Percentiles rank a stretch among this genome's conserved stretches.
Conservation (phyloP, 306 rosid species). For the Luffa aegyptiaca region DNA sequence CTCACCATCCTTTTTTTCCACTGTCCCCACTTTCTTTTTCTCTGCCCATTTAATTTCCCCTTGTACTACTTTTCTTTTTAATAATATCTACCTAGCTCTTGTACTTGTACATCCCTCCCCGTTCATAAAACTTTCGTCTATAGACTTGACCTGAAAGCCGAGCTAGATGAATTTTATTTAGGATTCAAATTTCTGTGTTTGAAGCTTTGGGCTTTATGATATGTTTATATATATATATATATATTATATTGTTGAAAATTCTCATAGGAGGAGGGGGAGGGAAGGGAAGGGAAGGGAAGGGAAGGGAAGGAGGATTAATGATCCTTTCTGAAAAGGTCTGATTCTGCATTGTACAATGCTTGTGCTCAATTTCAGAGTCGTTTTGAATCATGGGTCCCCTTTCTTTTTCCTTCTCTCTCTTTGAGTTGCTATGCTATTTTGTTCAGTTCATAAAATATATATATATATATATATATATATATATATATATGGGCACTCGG, state of each 20-base stretch:
- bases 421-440: neutral
- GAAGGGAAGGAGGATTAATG: neutral
- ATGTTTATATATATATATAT: too few relatives aligned
- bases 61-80: conserved; percentile 5
- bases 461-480: too few relatives aligned
- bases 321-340: conserved; percentile 9
- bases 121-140: neutral
- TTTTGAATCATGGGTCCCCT: conserved; percentile 13
- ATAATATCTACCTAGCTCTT: neutral
- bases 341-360: conserved; percentile 4
- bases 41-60: conserved; percentile 2
- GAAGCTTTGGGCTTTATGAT: neutral
- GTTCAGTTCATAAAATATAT: too few relatives aligned
- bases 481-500: neutral
- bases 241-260: too few relatives aligned
- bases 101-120: neutral
- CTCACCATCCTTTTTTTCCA: conserved; percentile 1
- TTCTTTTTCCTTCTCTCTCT: neutral
- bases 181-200: neutral
- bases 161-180: neutral
- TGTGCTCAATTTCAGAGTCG: conserved; percentile 11
- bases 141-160: neutral
- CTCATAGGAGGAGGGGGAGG: neutral
- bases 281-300: neutral
- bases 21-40: conserved; percentile 5